A percentile compares a stretch with the other conserved stretches of the same genome.
Conservation (phyloP, 192 early-diverging fungal genomes). For the Coemansia sp. region DNA sequence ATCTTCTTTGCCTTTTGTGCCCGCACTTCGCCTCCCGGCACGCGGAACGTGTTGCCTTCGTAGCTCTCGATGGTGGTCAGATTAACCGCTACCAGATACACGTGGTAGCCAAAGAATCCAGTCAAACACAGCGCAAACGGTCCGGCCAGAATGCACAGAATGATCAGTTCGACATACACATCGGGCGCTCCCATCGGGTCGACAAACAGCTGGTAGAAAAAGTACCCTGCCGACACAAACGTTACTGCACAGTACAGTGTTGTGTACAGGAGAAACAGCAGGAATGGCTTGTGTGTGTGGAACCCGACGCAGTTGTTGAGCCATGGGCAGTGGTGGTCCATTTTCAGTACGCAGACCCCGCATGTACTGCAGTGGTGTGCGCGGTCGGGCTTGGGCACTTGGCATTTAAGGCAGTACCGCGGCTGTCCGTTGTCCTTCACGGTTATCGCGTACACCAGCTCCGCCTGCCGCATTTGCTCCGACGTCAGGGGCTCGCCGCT, state of each 20-base stretch:
- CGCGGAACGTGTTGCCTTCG: slow-evolving; percentile 23
- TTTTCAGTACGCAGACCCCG: slow-evolving; percentile 68
- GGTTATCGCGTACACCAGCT: slow-evolving; percentile 40
- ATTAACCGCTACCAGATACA: slow-evolving; percentile 36
- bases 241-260: slow-evolving; percentile 20
- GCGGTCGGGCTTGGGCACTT: slow-evolving; percentile 71
- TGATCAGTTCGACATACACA: slow-evolving; percentile 12
- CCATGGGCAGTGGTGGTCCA: slow-evolving; percentile 82
- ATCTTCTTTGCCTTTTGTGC: slow-evolving; percentile 6
- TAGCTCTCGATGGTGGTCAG: slow-evolving; percentile 49
- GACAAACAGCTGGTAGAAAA: slow-evolving; percentile 15
- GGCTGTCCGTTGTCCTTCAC: slow-evolving; percentile 42
- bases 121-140: slow-evolving; percentile 25
- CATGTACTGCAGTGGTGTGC: slow-evolving; percentile 78
- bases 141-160: slow-evolving; percentile 22
- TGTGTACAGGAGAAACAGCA: slow-evolving; percentile 56
- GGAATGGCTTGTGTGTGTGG: slow-evolving; percentile 70
- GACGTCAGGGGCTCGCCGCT: slow-evolving; percentile 15
- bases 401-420: slow-evolving; percentile 52
- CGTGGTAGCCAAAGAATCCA: slow-evolving; percentile 36
- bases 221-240: slow-evolving; percentile 10
- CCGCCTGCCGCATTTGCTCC: slow-evolving; percentile 28
- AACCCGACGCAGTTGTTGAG: slow-evolving; percentile 78
- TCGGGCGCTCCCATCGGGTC: background rate
- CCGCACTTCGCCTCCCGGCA: background rate